Evolutionary conservation across 2,329 filamentous ascomycete genomes (phyloP).

Genomic region (Ceratocystis variospora): DNA sequence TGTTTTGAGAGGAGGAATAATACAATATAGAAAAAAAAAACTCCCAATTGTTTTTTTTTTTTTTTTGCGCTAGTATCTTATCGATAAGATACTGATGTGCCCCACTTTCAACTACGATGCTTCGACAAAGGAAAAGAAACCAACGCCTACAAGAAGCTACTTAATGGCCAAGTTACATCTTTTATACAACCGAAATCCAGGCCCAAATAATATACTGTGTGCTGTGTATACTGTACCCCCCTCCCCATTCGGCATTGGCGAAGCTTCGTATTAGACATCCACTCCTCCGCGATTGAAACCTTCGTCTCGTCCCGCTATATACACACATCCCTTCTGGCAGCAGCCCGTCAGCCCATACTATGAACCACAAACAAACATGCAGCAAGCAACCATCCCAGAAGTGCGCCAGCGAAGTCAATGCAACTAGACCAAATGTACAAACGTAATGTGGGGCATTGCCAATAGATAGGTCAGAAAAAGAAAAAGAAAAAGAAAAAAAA

Average conservation of each 20-base stretch:
- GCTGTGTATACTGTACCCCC: not conserved
- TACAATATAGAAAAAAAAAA: not conserved
- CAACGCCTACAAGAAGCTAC: no score
- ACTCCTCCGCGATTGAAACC: not conserved
- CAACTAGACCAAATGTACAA: not conserved
- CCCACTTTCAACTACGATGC: slow-evolving; percentile 11
- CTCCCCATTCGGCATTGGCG: not conserved
- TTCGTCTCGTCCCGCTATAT: not conserved
- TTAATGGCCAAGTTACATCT: no score
- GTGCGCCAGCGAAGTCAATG: no score
- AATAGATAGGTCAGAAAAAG: not conserved
- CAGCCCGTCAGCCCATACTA: not conserved
- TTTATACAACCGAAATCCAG: no score
- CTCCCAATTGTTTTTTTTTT: not conserved
- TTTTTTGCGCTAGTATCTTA: slow-evolving; percentile 15
- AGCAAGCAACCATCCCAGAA: no score
- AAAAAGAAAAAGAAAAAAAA: not conserved
- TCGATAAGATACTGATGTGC: slow-evolving; percentile 17
- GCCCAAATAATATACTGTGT: no score
- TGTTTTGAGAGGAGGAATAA: not conserved
- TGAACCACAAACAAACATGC: not conserved
- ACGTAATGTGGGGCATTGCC: not conserved
- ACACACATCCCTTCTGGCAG: not conserved
- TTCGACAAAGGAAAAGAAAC: not conserved
- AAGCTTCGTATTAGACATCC: not conserved